Conservation (phyloP, 179 eudicot species). For the Spinacia oleracea region DNA sequence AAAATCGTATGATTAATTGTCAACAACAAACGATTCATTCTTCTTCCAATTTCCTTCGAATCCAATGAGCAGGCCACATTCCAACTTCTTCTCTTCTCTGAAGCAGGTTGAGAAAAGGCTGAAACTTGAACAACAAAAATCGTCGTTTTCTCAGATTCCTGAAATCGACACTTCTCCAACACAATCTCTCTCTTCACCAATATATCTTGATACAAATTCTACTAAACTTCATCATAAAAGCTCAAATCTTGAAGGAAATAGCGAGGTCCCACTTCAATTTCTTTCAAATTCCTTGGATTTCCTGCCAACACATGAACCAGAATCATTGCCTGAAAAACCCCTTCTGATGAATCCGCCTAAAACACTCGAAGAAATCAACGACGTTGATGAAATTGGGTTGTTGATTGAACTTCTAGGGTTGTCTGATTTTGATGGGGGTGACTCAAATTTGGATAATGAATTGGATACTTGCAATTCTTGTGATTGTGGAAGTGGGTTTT, state of each 20-base stretch:
- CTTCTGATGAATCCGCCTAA: slow-evolving; percentile 19
- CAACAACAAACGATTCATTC: too few species aligned
- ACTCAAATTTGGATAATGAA: background rate
- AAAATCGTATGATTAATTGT: too few species aligned
- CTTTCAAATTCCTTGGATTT: slow-evolving; percentile 51
- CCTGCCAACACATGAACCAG: slow-evolving; percentile 41
- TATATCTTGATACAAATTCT: slow-evolving; percentile 41
- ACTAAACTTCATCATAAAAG: slow-evolving; percentile 9
- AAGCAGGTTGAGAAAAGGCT: slow-evolving; percentile 75
- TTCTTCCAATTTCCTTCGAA: background rate
- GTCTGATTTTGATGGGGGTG: slow-evolving; percentile 37
- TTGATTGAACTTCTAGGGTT: slow-evolving; percentile 60
- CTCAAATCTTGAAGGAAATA: slow-evolving; percentile 38
- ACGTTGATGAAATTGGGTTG: slow-evolving; percentile 51
- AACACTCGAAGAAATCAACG: slow-evolving; percentile 19
- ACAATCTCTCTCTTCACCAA: slow-evolving; percentile 64
- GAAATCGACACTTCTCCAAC: slow-evolving; percentile 13
- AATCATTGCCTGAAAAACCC: background rate
- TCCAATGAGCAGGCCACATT: background rate
- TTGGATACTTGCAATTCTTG: slow-evolving; percentile 33
- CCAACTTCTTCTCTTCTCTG: slow-evolving; percentile 10
- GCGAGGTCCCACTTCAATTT: slow-evolving; percentile 63
- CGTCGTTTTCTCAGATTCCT: slow-evolving; percentile 11
- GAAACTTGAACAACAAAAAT: slow-evolving; percentile 52
- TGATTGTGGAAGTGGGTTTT: slow-evolving; percentile 60